A percentile compares a stretch with the other conserved stretches of the same genome.
phyloP scores from a whole-genome alignment of 1,139 yeast genomes.

The Saccharomyces pastorianus region DNA sequence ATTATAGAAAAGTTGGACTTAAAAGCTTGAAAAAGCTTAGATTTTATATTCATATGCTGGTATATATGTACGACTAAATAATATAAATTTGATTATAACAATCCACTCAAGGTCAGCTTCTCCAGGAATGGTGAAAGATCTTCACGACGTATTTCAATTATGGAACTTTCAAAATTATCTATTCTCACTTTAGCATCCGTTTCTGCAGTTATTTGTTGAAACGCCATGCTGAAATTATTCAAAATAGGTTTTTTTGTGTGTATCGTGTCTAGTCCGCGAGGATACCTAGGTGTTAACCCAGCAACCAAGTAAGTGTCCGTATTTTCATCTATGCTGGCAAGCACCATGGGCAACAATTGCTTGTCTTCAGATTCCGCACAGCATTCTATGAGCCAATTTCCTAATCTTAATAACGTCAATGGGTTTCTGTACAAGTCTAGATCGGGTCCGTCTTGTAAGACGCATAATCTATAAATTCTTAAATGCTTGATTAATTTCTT shows the following conservation, averaged over 20 bases:
- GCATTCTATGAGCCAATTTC: constrained; percentile 85
- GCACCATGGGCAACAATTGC: constrained; percentile 67
- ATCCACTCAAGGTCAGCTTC: constrained; percentile 50
- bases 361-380: constrained; percentile 73
- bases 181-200: constrained; percentile 86
- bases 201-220: constrained; percentile 72
- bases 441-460: constrained; percentile 84
- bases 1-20: neutral
- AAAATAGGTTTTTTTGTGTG: constrained; percentile 39
- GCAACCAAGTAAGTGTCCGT: constrained; percentile 81
- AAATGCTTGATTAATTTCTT: constrained; percentile 72
- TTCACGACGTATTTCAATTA: constrained; percentile 80
- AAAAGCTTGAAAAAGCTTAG: neutral
- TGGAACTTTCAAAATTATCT: constrained; percentile 90
- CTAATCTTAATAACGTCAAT: constrained; percentile 70
- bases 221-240: constrained; percentile 83
- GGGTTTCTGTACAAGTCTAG: constrained; percentile 75
- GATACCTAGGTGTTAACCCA: constrained; percentile 80
- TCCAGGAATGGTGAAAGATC: constrained; percentile 86
- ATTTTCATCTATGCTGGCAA: constrained; percentile 71
- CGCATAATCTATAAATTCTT: constrained; percentile 75
- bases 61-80: neutral
- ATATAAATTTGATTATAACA: constrained; percentile 23
- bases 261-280: constrained; percentile 49
- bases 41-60: neutral